Base-by-base conservation (phyloP, 2,329 filamentous ascomycete species). In the Sporothrix protearum region DNA sequence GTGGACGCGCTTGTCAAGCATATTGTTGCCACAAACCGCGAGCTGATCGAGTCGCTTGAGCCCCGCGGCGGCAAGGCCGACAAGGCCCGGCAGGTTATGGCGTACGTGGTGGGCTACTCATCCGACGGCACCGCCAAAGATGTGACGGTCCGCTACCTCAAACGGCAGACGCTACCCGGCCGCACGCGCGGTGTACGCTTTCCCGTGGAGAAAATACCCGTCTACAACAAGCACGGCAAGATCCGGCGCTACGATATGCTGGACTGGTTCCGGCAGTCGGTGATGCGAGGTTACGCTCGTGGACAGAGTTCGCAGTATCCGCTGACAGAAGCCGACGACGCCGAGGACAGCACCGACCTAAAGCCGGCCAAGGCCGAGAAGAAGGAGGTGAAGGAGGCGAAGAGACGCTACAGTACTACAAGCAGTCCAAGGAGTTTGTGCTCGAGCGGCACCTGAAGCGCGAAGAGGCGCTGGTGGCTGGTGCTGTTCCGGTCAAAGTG, bases 121-220 rank as follows among this genome's bases (percentile, higher is more conserved):
- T 81, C 88, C 2, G 94, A 98, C 78, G 93, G 92, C 1, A 94
- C 93, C 0, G 94, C 93, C 14, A 98, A 98, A 79, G 96, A 99
- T 78, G 92, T 99, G 19, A 99, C 96, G 0, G 90, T 96, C 12
- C 88, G 96, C 36, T 99, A 99, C 79, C 83, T 99, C 8, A 94
- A 91, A 77, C 88, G 91, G 28, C 92, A 92, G 71, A 86, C 91
- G 69, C 89, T 94, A 78, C 96, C 96, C 0, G 95, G 96, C 3
- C 92, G 94, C 75, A 97, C 95, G 0, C 98, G 97, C 78, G 93
- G 94, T 3, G 87, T 90, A 74, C 88, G 96, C 7, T 87, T 97
- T 78, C 88, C 91, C 0, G 79, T 89, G 1, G 93, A 96, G 76
- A 97, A 95, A 77, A 84, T 97, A 1, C 90, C 94, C 0, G 83